Evolutionary conservation across 768 basidiomycete genomes (phyloP).

Genomic region (Boletus subparvulus): DNA sequence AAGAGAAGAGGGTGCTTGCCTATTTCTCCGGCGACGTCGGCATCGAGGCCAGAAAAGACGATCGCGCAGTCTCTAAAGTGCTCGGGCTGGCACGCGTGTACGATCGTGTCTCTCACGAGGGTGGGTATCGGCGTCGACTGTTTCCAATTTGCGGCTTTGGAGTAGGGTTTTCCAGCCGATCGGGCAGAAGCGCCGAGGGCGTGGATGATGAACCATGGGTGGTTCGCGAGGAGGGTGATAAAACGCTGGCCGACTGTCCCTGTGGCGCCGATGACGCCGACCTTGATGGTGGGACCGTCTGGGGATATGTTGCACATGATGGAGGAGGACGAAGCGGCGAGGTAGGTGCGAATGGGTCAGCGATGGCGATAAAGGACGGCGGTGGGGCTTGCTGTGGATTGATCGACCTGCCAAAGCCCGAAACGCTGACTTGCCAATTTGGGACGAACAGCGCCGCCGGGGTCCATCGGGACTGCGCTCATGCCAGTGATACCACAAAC

Average conservation of each 20-base stretch:
- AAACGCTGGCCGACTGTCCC: conserved; percentile 97
- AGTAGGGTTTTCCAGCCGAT: conserved; percentile 83
- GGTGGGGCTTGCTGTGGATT: background rate
- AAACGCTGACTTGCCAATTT: conserved; percentile 4
- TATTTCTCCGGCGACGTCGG: conserved; percentile 92
- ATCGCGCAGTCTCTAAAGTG: conserved; percentile 79
- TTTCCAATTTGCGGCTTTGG: conserved; percentile 82
- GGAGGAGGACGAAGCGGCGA: background rate
- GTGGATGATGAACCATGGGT: conserved; percentile 89
- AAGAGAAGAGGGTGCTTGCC: conserved; percentile 46
- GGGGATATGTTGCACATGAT: conserved; percentile 21
- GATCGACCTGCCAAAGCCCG: conserved; percentile 1
- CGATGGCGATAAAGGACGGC: conserved; percentile 1
- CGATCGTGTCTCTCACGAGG: conserved; percentile 51
- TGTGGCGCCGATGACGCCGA: conserved; percentile 85
- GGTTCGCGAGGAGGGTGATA: conserved; percentile 79
- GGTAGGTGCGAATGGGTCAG: background rate
- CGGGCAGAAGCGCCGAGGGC: conserved; percentile 86
- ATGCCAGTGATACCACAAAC: too few relatives aligned
- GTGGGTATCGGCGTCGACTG: conserved; percentile 74
- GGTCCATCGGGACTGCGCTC: background rate
- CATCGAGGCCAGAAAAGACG: conserved; percentile 95
- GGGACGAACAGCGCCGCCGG: background rate
- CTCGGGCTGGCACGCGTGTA: conserved; percentile 74
- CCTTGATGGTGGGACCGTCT: conserved; percentile 37